Percentiles rank a stretch among this genome's conserved stretches.
phyloP scores from a whole-genome alignment of 1,139 yeast species.

The Protomyces arabidopsidicola region DNA sequence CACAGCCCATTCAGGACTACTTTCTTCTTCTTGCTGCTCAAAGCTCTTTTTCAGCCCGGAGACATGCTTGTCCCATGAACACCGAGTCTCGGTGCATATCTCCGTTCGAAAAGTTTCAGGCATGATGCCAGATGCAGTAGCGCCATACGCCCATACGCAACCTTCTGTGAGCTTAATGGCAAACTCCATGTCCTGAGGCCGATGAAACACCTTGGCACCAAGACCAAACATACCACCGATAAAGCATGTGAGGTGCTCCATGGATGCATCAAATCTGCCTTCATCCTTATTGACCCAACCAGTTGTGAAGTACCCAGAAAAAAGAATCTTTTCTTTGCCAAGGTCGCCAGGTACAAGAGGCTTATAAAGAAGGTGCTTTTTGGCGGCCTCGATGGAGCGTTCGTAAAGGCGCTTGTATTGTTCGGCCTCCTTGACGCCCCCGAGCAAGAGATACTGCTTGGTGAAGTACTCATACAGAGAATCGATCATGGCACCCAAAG shows the following conservation, averaged over 20 bases:
- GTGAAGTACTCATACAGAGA: conserved; percentile 86
- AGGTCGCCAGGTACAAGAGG: conserved; percentile 46
- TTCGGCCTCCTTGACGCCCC: conserved; percentile 44
- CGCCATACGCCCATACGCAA: conserved; percentile 59
- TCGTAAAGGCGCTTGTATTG: conserved; percentile 41
- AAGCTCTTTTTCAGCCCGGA: not conserved
- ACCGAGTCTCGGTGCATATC: conserved; percentile 34
- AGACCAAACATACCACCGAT: conserved; percentile 69
- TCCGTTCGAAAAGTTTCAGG: conserved; percentile 45
- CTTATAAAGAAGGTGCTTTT: conserved; percentile 43
- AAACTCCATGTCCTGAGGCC: conserved; percentile 51
- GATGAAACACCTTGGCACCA: conserved; percentile 55
- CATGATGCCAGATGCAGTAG: conserved; percentile 45
- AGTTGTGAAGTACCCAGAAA: conserved; percentile 46
- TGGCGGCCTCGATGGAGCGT: conserved; percentile 43
- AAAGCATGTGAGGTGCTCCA: conserved; percentile 61
- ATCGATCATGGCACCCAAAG: conserved; percentile 73
- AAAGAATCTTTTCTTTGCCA: conserved; percentile 41
- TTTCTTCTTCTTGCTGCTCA: not conserved
- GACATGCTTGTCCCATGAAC: conserved; percentile 32
- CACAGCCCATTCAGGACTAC: conserved; percentile 2
- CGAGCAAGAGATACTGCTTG: conserved; percentile 62
- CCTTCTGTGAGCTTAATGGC: conserved; percentile 64
- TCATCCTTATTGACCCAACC: conserved; percentile 14
- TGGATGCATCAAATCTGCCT: conserved; percentile 35